phyloP scores from a whole-genome alignment of 441 rosid genomes.

The Theobroma grandiflorum region DNA sequence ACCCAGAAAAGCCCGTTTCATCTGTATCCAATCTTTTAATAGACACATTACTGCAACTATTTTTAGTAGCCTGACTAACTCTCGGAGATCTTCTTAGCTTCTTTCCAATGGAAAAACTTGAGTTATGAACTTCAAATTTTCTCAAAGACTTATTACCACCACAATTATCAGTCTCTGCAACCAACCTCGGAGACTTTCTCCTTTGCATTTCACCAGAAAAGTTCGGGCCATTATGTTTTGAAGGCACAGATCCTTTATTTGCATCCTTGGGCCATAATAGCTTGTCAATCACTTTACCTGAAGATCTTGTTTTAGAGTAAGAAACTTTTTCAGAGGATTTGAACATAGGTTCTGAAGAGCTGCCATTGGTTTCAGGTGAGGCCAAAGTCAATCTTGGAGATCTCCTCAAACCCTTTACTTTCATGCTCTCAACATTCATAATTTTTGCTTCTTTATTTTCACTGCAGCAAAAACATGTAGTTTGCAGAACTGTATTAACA shows the following conservation, averaged over 20 bases:
- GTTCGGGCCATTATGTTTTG: neutral
- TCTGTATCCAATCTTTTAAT: slow-evolving; percentile 17
- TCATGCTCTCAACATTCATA: slow-evolving; percentile 18
- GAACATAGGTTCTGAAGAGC: slow-evolving; percentile 24
- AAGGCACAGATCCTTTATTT: slow-evolving; percentile 24
- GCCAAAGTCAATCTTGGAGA: slow-evolving; percentile 31
- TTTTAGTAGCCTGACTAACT: slow-evolving; percentile 32
- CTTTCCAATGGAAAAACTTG: slow-evolving; percentile 23
- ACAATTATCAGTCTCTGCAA: slow-evolving; percentile 29
- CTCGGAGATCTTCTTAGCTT: slow-evolving; percentile 40
- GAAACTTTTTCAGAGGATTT: slow-evolving; percentile 16
- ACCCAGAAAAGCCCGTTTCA: slow-evolving; percentile 18
- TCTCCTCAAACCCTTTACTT: slow-evolving; percentile 25
- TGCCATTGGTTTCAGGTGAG: slow-evolving; percentile 15
- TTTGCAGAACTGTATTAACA: neutral
- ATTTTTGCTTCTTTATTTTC: slow-evolving; percentile 14
- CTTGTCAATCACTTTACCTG: slow-evolving; percentile 23
- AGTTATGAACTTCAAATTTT: slow-evolving; percentile 17
- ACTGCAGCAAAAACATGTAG: slow-evolving; percentile 12
- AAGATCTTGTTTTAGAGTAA: slow-evolving; percentile 29
- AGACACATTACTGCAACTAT: slow-evolving; percentile 20
- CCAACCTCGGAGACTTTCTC: slow-evolving; percentile 42
- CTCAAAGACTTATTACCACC: slow-evolving; percentile 26
- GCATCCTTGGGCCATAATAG: slow-evolving; percentile 32
- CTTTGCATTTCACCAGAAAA: slow-evolving; percentile 1